Evolutionary conservation across 2,329 filamentous ascomycete genomes (phyloP).

Genomic region (Penicillium sp.): DNA sequence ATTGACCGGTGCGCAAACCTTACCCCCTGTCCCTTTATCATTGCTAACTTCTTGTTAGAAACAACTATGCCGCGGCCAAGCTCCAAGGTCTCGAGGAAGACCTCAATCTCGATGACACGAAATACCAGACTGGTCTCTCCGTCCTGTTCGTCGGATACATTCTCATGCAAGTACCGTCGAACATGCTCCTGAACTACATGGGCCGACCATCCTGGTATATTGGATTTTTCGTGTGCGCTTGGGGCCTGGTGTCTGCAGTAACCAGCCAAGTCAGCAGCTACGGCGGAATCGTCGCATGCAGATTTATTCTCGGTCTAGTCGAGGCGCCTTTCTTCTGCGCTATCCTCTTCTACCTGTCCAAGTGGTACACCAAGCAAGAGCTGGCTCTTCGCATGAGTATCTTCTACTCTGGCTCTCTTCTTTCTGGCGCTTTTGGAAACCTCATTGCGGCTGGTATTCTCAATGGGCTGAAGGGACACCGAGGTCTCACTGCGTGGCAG

Average conservation of each 20-base stretch:
- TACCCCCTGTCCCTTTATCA: not conserved
- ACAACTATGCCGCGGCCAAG: slow-evolving; percentile 51
- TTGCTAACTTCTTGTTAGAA: slow-evolving; percentile 26
- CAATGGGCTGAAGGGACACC: slow-evolving; percentile 38
- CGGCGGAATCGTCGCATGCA: slow-evolving; percentile 46
- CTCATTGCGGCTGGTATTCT: slow-evolving; percentile 57
- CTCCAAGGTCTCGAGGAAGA: slow-evolving; percentile 46
- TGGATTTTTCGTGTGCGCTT: slow-evolving; percentile 48
- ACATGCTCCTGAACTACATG: slow-evolving; percentile 46
- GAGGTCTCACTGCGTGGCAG: slow-evolving; percentile 43
- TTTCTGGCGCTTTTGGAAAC: slow-evolving; percentile 55
- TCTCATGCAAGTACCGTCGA: slow-evolving; percentile 51
- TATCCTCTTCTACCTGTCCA: slow-evolving; percentile 52
- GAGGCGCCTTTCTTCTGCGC: slow-evolving; percentile 53
- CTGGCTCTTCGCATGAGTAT: slow-evolving; percentile 54
- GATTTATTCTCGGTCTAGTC: slow-evolving; percentile 49
- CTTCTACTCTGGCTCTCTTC: slow-evolving; percentile 54
- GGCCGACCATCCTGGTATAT: slow-evolving; percentile 47
- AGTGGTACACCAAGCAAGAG: slow-evolving; percentile 58
- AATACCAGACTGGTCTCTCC: slow-evolving; percentile 47
- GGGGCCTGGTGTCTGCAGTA: slow-evolving; percentile 49
- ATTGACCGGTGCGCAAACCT: slow-evolving; percentile 38
- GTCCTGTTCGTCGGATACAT: slow-evolving; percentile 50
- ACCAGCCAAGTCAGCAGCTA: slow-evolving; percentile 48
- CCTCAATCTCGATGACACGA: slow-evolving; percentile 33